Conservation (phyloP, 805 yeast genomes). For the Metschnikowia amazonensis region DNA sequence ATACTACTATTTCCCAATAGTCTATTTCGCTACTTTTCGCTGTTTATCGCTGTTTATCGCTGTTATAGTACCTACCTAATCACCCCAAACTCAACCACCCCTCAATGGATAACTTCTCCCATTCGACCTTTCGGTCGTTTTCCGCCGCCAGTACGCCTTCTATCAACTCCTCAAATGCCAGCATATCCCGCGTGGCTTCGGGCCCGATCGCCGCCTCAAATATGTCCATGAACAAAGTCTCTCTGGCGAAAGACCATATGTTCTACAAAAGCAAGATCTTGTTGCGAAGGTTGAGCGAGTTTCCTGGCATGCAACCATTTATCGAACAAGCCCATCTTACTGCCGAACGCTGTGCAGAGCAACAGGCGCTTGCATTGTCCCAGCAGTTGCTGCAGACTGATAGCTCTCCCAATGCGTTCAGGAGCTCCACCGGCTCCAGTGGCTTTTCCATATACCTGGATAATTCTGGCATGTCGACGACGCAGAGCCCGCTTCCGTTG, state of each 20-base stretch:
- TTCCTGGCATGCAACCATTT: slow-evolving; percentile 68
- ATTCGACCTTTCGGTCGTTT: slow-evolving; percentile 36
- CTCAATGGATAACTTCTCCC: slow-evolving; percentile 19
- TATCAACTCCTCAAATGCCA: slow-evolving; percentile 27
- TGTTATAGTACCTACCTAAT: not conserved
- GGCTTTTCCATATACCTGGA: slow-evolving; percentile 38
- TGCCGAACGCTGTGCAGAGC: slow-evolving; percentile 68
- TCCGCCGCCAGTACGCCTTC: slow-evolving; percentile 33
- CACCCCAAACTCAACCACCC: not conserved
- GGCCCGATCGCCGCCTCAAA: slow-evolving; percentile 45
- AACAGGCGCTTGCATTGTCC: slow-evolving; percentile 56
- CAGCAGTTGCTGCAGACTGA: slow-evolving; percentile 35
- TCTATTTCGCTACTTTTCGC: no score
- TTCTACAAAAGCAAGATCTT: slow-evolving; percentile 62
- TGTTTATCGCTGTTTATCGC: not conserved
- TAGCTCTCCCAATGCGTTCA: slow-evolving; percentile 22
- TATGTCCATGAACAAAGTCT: slow-evolving; percentile 59
- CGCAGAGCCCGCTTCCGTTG: slow-evolving; percentile 19
- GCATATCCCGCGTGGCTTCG: slow-evolving; percentile 38
- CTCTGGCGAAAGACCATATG: slow-evolving; percentile 61
- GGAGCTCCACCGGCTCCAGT: slow-evolving; percentile 32
- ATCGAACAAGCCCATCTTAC: slow-evolving; percentile 58
- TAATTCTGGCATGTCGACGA: slow-evolving; percentile 21
- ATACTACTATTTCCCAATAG: not conserved
- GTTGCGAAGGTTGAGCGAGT: slow-evolving; percentile 49